Evolutionary conservation across 1,284 basidiomycete genomes (phyloP).

Genomic region (Fistulinella cinereoalba): DNA sequence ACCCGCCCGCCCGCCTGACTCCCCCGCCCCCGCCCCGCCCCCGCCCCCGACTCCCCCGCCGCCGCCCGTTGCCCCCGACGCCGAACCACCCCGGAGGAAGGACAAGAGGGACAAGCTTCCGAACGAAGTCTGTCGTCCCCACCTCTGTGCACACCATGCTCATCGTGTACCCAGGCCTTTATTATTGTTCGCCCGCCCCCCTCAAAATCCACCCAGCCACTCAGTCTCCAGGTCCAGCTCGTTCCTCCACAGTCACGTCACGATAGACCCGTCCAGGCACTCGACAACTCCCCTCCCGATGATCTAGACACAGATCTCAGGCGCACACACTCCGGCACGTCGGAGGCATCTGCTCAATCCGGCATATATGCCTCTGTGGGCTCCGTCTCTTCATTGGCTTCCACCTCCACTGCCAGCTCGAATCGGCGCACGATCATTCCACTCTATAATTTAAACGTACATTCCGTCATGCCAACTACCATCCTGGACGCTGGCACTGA

Average conservation of each 20-base stretch:
- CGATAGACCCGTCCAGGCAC: conserved; percentile 38
- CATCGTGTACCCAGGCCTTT: conserved; percentile 58
- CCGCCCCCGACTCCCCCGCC: conserved; percentile 15
- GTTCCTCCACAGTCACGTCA: conserved; percentile 62
- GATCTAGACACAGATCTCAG: conserved; percentile 24
- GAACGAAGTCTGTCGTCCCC: conserved; percentile 49
- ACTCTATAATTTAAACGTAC: conserved; percentile 89
- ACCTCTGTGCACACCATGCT: conserved; percentile 6
- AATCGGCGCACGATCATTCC: conserved; percentile 81
- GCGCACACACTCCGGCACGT: conserved; percentile 43
- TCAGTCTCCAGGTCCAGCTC: conserved; percentile 93
- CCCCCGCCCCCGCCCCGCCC: conserved; percentile 19
- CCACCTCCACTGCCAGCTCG: conserved; percentile 46
- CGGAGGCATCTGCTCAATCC: conserved; percentile 31
- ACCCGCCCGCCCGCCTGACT: conserved; percentile 17
- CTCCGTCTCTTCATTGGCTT: conserved; percentile 56
- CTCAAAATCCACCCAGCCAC: conserved; percentile 78
- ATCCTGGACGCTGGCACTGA: conserved; percentile 94
- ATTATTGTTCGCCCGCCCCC: conserved; percentile 85
- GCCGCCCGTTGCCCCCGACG: not conserved
- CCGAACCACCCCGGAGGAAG: conserved; percentile 30
- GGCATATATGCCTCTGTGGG: conserved; percentile 43
- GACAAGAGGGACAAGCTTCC: conserved; percentile 47
- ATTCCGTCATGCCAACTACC: conserved; percentile 90
- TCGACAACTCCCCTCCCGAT: conserved; percentile 30